These are phyloP conservation scores for Rhynchospora breviuscula DNA, from an alignment of 176 grass and related monocot species.

Conservation along the genomic window DNA sequence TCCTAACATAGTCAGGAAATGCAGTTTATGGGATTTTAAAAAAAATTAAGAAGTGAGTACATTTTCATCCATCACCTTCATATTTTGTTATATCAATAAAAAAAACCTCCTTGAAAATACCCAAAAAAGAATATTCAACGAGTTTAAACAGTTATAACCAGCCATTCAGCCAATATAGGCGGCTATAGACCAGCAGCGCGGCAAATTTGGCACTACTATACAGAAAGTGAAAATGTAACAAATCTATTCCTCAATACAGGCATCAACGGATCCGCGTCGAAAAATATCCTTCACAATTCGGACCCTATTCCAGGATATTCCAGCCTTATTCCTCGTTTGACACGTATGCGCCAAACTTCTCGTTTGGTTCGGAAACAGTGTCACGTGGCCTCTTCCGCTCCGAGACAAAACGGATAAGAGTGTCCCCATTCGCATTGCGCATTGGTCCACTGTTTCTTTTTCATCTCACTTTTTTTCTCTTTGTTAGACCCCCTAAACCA, in stretches of 20 bases:
- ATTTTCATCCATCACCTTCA: no score
- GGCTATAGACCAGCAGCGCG: neutral
- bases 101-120: neutral
- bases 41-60: no score
- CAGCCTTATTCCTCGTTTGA: neutral
- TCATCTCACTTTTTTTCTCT: neutral
- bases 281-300: neutral
- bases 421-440: neutral
- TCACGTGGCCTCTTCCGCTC: slow-evolving; percentile 11
- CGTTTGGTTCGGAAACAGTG: neutral
- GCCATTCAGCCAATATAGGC: slow-evolving; percentile 1
- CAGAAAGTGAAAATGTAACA: slow-evolving; percentile 2
- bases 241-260: neutral
- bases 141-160: neutral
- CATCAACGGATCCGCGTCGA: neutral
- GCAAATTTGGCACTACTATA: neutral
- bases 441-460: neutral
- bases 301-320: neutral
- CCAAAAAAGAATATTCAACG: neutral
- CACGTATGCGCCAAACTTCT: neutral
- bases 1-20: no score
- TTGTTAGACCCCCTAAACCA: neutral
- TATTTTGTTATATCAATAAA: neutral
- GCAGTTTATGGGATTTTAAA: no score
- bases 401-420: slow-evolving; percentile 21